Base-by-base conservation (phyloP, 768 basidiomycete species). In the Tricholoma flavovirens region DNA sequence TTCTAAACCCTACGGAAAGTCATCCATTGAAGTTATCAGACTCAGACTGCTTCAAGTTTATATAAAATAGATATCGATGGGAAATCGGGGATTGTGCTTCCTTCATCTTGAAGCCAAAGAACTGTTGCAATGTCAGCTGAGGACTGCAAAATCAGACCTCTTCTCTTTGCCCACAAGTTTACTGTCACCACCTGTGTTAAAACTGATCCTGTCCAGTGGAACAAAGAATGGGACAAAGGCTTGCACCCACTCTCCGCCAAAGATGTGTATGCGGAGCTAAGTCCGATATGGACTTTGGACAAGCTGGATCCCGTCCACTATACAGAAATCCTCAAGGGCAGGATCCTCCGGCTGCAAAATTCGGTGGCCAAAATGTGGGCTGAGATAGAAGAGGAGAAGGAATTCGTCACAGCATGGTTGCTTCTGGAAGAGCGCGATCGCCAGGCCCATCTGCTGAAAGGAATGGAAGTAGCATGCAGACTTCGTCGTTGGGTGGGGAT, bases 161-260 rank as follows among this genome's bases (percentile, higher is more conserved):
- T 10, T 43, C 22, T 21, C 21, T 43, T 43, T 12, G 19, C 42
- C 42, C 42, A 43, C 42, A 22, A 43, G 21, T 43, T 43, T 19
- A 43, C 42, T 17, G 19, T 43, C 42, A 3, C 42, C 10, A 22
- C 2, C 42, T 43, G 7, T 43, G 19, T 59, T 36, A 54, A 57
- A 42, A 19, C 56, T 33, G 56, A 64, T 26, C 56, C 21, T 17
- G 33, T 49, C 21, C 60, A 52, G 21, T 65, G 64, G 64, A 54
- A 65, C 53, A 58, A 62, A 26, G 60, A 63, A 30, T 65, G 63
- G 60, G 63, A 65, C 36, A 58, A 58, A 35, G 56, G 48, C 21
- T 51, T 60, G 7, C 48, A 42, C 6, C 55, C 58, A n/a, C 52
- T 51, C n/a, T 56, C 52, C 5, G 49, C 63, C 10, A 54, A 49